Conservation (phyloP, 805 yeast genomes). For the Kodamaea neixiangensis region DNA sequence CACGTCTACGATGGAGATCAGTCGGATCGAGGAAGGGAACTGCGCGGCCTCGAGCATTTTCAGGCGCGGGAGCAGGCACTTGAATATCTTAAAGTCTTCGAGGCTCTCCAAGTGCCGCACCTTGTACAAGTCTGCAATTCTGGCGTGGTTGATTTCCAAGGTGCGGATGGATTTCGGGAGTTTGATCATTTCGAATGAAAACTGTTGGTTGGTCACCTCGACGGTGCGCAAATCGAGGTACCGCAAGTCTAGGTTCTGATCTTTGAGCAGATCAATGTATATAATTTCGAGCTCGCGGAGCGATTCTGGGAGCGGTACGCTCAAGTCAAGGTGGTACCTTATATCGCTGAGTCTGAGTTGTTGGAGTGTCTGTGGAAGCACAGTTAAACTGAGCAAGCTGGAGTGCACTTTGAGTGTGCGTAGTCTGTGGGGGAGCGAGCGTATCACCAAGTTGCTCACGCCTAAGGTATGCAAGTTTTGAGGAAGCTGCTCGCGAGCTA, state of each 20-base stretch:
- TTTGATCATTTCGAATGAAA: slow-evolving; percentile 3
- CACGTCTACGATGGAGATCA: not conserved
- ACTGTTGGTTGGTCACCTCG: not conserved
- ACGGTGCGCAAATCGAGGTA: not conserved
- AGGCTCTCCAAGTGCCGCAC: not conserved
- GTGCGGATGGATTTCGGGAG: not conserved
- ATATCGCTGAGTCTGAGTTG: not conserved
- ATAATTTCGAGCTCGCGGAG: slow-evolving; percentile 1
- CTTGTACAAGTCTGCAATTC: not conserved
- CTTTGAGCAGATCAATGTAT: not conserved
- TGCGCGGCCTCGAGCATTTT: not conserved
- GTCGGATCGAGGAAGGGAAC: not conserved
- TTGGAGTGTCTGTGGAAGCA: not conserved
- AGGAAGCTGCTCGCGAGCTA: not conserved
- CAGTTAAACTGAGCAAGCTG: not conserved
- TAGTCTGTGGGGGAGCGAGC: not conserved
- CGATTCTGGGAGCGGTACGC: slow-evolving; percentile 4
- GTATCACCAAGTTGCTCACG: not conserved
- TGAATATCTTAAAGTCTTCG: not conserved
- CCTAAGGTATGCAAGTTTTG: not conserved
- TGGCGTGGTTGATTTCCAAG: not conserved
- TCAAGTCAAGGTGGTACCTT: slow-evolving; percentile 1
- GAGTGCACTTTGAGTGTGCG: not conserved
- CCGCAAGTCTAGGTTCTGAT: not conserved
- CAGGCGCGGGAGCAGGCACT: not conserved